These are phyloP conservation scores for Paxillus rubicundulus DNA, from an alignment of 768 basidiomycete species.

Conservation along the genomic window DNA sequence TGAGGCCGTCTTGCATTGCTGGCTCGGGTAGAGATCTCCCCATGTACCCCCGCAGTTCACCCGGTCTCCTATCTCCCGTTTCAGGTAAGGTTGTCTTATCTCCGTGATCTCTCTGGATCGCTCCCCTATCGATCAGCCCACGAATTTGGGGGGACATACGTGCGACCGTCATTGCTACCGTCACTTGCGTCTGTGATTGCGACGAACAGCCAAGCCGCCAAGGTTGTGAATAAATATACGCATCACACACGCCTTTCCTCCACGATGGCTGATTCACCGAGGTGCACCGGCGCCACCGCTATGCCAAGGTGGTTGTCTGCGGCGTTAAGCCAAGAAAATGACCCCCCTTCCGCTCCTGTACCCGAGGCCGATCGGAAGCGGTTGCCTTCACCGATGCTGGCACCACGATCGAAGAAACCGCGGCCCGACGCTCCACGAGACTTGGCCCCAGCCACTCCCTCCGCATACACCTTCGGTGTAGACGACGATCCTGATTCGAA, in stretches of 20 bases:
- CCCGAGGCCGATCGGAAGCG: slow-evolving; percentile 4
- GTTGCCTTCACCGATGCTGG: slow-evolving; percentile 1
- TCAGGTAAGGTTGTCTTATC: slow-evolving; percentile 15
- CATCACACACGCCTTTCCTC: background rate
- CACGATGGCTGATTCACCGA: background rate
- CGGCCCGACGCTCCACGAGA: background rate
- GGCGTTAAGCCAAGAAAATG: slow-evolving; percentile 1
- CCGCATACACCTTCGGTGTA: slow-evolving; percentile 20
- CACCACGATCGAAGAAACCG: background rate
- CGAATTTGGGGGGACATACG: slow-evolving; percentile 5
- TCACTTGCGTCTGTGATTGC: background rate
- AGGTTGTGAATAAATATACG: background rate
- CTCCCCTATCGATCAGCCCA: slow-evolving; percentile 1
- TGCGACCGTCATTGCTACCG: background rate
- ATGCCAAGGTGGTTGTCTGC: slow-evolving; percentile 8
- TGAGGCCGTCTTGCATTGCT: background rate
- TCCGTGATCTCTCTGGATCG: slow-evolving; percentile 1
- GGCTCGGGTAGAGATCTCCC: background rate
- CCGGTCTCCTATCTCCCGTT: background rate
- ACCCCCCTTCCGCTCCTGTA: background rate
- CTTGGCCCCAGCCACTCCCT: background rate
- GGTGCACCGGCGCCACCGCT: background rate
- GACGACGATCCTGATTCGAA: slow-evolving; percentile 19
- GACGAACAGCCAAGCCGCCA: background rate
- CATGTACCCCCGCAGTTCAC: slow-evolving; percentile 7